Conservation (phyloP, 257 asterid genomes). For the Penstemon eatonii region DNA sequence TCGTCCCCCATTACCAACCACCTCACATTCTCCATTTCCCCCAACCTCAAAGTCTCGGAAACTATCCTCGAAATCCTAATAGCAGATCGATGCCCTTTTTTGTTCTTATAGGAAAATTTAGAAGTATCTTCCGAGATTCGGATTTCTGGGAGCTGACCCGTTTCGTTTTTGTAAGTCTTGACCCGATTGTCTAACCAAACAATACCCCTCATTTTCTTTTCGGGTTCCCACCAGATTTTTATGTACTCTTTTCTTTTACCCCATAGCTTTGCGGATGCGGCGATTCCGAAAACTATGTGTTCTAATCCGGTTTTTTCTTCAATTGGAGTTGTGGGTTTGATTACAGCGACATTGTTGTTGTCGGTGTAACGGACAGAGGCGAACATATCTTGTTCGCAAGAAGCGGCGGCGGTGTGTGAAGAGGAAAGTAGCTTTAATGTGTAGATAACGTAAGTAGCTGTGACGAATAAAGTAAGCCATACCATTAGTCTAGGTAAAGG, state of each 20-base stretch:
- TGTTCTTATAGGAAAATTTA: conserved; percentile 46
- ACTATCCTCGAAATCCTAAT: conserved; percentile 64
- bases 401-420: conserved; percentile 18
- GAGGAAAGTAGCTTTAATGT: conserved; percentile 48
- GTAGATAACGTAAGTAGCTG: conserved; percentile 50
- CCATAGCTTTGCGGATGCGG: conserved; percentile 65
- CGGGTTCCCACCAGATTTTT: conserved; percentile 62
- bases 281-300: conserved; percentile 64
- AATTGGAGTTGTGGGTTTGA: background rate
- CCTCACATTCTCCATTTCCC: conserved; percentile 47
- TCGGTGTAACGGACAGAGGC: background rate
- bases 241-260: conserved; percentile 56
- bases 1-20: conserved; percentile 84
- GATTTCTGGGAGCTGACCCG: conserved; percentile 43
- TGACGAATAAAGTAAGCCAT: conserved; percentile 53
- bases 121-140: conserved; percentile 54
- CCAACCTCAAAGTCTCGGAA: conserved; percentile 55
- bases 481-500: conserved; percentile 61
- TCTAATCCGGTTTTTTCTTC: conserved; percentile 33
- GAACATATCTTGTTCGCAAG: conserved; percentile 40
- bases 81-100: conserved; percentile 63
- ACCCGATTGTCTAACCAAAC: conserved; percentile 58
- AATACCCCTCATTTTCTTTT: conserved; percentile 48
- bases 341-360: background rate
- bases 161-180: conserved; percentile 33